Percentiles rank a stretch among this genome's conserved stretches.
These are phyloP conservation scores for Mycocentrospora acerina DNA, from an alignment of 2,329 filamentous ascomycete species.

Conservation along the genomic window DNA sequence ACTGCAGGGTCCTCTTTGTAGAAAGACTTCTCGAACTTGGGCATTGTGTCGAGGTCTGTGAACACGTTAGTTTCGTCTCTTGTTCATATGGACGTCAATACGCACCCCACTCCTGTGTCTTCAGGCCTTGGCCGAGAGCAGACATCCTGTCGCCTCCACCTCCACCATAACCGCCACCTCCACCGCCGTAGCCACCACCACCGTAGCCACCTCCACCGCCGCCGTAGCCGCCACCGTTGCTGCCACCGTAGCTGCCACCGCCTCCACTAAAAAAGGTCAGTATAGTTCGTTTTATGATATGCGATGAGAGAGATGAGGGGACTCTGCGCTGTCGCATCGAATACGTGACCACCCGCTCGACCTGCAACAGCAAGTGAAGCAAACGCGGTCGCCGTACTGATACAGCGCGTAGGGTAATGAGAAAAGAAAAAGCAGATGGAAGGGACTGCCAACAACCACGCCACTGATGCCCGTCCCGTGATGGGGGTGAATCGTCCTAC, in stretches of 20 bases:
- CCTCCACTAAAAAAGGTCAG: constrained; percentile 37
- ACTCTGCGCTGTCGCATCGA: constrained; percentile 36
- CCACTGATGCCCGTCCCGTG: constrained; percentile 44
- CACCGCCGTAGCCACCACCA: constrained; percentile 63
- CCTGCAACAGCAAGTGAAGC: constrained; percentile 21
- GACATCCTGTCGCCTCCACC: constrained; percentile 88
- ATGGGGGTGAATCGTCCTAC: constrained; percentile 42
- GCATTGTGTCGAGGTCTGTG: constrained; percentile 72
- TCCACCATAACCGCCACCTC: constrained; percentile 48
- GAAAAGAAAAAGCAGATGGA: constrained; percentile 33
- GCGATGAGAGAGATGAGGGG: constrained; percentile 16
- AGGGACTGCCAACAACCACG: constrained; percentile 32
- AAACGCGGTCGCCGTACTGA: constrained; percentile 24
- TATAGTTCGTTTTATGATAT: constrained; percentile 2
- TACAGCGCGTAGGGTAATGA: constrained; percentile 33
- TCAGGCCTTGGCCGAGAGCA: constrained; percentile 81
- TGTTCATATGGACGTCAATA: constrained; percentile 20
- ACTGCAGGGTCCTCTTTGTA: constrained; percentile 94
- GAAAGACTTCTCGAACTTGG: constrained; percentile 99
- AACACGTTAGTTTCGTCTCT: constrained; percentile 23
- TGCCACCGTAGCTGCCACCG: constrained; percentile 20
- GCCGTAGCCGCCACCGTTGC: constrained; percentile 11
- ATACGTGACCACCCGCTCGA: constrained; percentile 26
- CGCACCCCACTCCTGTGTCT: constrained; percentile 87
- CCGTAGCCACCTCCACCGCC: constrained; percentile 6